phyloP scores from a whole-genome alignment of 805 yeast genomes.

The Yamadazyma sp. region DNA sequence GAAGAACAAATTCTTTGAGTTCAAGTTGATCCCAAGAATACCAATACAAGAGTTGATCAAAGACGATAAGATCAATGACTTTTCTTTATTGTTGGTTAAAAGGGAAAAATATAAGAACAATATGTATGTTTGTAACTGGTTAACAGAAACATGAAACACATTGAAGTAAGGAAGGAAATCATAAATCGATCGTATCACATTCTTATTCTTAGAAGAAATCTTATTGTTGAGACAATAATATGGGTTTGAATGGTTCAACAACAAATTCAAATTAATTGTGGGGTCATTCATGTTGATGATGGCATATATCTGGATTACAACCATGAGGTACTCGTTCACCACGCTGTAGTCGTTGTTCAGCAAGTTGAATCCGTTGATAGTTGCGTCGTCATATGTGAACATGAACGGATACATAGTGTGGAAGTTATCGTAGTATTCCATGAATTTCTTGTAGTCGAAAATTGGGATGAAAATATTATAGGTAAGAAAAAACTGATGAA shows the following conservation, averaged over 20 bases:
- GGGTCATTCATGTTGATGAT: constrained; percentile 54
- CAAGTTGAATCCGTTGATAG: constrained; percentile 49
- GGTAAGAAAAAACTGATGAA: constrained; percentile 50
- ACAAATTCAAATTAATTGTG: constrained; percentile 39
- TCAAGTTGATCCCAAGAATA: constrained; percentile 41
- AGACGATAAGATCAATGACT: constrained; percentile 36
- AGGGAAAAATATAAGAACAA: constrained; percentile 50
- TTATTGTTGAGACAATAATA: constrained; percentile 20
- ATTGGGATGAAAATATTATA: constrained; percentile 56
- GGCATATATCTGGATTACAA: constrained; percentile 48
- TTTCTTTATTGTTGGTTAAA: constrained; percentile 42
- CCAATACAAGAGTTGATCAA: constrained; percentile 45
- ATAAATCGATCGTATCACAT: constrained; percentile 38
- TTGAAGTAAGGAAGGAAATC: constrained; percentile 49
- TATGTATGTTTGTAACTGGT: constrained; percentile 51
- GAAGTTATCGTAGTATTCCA: constrained; percentile 49
- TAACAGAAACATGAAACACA: constrained; percentile 46
- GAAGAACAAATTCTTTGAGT: constrained; percentile 41
- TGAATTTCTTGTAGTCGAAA: constrained; percentile 52
- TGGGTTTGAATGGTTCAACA: constrained; percentile 39
- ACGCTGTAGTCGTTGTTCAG: constrained; percentile 44
- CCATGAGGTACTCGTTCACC: constrained; percentile 44
- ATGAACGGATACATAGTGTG: constrained; percentile 50
- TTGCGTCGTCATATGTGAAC: constrained; percentile 47
- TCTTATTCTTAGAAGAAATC: constrained; percentile 21